These are phyloP conservation scores for Hypoxylon subgilvum DNA, from an alignment of 495 filamentous ascomycete genomes.

Conservation along the genomic window DNA sequence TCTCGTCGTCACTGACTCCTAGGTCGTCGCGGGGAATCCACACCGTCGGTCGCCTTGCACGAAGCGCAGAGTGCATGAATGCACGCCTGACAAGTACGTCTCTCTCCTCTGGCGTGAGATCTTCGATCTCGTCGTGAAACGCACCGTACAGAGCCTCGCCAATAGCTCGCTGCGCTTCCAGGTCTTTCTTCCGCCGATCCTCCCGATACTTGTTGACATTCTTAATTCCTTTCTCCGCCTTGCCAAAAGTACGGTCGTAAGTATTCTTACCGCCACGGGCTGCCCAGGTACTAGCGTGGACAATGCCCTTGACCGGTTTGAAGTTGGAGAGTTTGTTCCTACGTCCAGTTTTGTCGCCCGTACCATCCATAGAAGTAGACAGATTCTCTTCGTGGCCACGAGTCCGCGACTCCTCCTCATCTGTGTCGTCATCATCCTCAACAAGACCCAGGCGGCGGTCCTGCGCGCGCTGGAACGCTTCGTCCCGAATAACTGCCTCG, in stretches of 20 bases:
- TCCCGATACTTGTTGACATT: slow-evolving; percentile 49
- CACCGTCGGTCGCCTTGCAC: slow-evolving; percentile 83
- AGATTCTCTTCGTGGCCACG: slow-evolving; percentile 38
- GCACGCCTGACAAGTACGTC: slow-evolving; percentile 85
- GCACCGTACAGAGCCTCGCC: slow-evolving; percentile 84
- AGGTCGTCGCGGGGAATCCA: slow-evolving; percentile 95
- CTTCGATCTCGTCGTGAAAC: slow-evolving; percentile 90
- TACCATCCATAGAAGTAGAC: slow-evolving; percentile 16
- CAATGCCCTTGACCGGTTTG: slow-evolving; percentile 54
- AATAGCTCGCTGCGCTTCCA: slow-evolving; percentile 73
- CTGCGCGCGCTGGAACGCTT: slow-evolving; percentile 83
- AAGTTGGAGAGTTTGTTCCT: slow-evolving; percentile 38
- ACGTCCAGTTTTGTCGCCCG: slow-evolving; percentile 22
- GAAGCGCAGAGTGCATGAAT: slow-evolving; percentile 88
- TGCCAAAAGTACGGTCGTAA: slow-evolving; percentile 50
- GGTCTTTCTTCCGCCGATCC: slow-evolving; percentile 51
- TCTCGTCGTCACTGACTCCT: slow-evolving; percentile 90
- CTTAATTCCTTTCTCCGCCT: slow-evolving; percentile 45
- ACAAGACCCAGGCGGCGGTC: slow-evolving; percentile 62
- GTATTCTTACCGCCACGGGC: slow-evolving; percentile 49
- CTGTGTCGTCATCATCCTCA: slow-evolving; percentile 57
- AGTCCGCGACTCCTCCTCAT: slow-evolving; percentile 36
- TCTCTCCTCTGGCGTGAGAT: slow-evolving; percentile 88
- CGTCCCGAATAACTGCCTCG: slow-evolving; percentile 85
- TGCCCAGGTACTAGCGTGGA: slow-evolving; percentile 57